Evolutionary conservation across 2,329 filamentous ascomycete species (phyloP).

Genomic region (Epichloe glyceriae): DNA sequence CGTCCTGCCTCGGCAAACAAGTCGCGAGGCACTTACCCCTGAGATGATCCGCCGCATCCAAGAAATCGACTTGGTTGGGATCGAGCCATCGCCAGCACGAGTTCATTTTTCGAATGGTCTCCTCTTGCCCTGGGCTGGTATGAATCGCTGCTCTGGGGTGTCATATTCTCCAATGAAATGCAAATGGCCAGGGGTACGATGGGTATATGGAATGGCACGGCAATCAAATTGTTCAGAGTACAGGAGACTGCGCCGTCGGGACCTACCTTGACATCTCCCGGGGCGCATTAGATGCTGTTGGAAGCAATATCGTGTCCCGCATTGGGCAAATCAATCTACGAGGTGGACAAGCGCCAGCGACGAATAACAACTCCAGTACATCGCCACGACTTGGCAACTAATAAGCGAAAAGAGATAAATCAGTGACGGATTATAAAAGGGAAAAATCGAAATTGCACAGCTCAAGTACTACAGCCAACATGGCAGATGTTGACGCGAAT

Average conservation of each 20-base stretch:
- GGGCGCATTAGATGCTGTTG: constrained; percentile 86
- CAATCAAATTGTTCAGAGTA: constrained; percentile 77
- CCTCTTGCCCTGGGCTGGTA: constrained; percentile 88
- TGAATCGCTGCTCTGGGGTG: constrained; percentile 84
- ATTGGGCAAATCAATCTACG: constrained; percentile 72
- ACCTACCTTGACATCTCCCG: constrained; percentile 68
- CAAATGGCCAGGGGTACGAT: constrained; percentile 74
- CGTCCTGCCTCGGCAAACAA: constrained; percentile 39
- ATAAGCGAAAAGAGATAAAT: background rate
- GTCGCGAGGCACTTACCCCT: constrained; percentile 28
- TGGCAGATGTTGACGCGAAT: background rate
- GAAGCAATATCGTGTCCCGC: constrained; percentile 74
- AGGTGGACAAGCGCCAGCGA: constrained; percentile 22
- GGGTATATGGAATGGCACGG: constrained; percentile 87
- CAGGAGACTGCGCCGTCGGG: constrained; percentile 72
- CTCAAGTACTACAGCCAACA: too few species aligned
- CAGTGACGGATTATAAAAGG: background rate
- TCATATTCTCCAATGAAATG: constrained; percentile 86
- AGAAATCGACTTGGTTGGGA: constrained; percentile 50
- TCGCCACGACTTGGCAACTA: constrained; percentile 4
- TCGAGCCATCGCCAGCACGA: constrained; percentile 62
- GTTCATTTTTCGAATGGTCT: constrained; percentile 95
- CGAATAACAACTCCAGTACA: constrained; percentile 9
- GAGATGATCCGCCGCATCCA: constrained; percentile 42
- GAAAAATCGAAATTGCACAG: background rate